These are phyloP conservation scores for Royoungia palumana DNA, from an alignment of 768 basidiomycete species.

Conservation along the genomic window DNA sequence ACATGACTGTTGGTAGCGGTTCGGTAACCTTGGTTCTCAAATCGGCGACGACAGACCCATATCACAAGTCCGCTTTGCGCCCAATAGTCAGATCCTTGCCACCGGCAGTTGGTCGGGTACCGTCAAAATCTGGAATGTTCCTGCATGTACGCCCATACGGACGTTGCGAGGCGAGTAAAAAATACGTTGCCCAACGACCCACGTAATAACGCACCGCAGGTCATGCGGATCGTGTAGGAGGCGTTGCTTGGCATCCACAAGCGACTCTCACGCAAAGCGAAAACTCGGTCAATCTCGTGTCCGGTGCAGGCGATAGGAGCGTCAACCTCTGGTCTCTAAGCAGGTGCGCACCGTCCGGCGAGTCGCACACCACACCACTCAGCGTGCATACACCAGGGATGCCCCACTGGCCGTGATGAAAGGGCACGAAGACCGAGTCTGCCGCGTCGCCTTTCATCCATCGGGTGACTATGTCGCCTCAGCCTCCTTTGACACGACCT, in stretches of 20 bases:
- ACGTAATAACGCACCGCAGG: conserved; percentile 41
- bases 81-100: conserved; percentile 82
- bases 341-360: conserved; percentile 45
- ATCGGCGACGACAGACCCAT: conserved; percentile 96
- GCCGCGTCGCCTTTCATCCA: conserved; percentile 94
- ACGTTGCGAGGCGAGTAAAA: conserved; percentile 62
- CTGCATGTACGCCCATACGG: conserved; percentile 76
- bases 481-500: conserved; percentile 95
- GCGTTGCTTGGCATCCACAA: conserved; percentile 96
- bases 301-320: conserved; percentile 83
- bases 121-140: conserved; percentile 94
- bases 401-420: conserved; percentile 79
- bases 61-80: conserved; percentile 91
- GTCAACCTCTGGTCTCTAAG: conserved; percentile 89
- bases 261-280: conserved; percentile 72
- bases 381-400: conserved; percentile 49
- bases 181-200: background rate
- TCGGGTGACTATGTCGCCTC: conserved; percentile 92
- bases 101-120: conserved; percentile 97
- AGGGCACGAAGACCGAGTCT: conserved; percentile 89
- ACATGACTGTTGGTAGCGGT: conserved; percentile 52
- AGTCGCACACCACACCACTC: conserved; percentile 2
- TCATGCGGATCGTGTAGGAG: conserved; percentile 88
- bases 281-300: conserved; percentile 77
- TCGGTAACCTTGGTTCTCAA: conserved; percentile 92